Conservation (phyloP, 805 yeast species). For the Ogataea pini region DNA sequence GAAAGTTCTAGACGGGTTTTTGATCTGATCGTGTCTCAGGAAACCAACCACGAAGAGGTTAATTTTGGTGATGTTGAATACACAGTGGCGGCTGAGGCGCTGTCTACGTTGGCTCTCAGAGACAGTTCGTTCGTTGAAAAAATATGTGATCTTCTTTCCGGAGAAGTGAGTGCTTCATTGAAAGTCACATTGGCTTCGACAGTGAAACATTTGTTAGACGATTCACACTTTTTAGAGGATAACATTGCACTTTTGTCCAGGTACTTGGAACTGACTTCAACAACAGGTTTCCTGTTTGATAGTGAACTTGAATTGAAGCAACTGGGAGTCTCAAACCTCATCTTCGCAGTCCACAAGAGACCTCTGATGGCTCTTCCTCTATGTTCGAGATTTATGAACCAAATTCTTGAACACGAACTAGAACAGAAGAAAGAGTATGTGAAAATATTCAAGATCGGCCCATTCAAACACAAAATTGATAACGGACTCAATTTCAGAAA, state of each 20-base stretch:
- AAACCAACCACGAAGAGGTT: slow-evolving; percentile 9
- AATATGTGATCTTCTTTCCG: slow-evolving; percentile 16
- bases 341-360: slow-evolving; percentile 59
- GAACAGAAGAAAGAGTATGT: slow-evolving; percentile 56
- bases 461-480: slow-evolving; percentile 80
- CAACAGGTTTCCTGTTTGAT: slow-evolving; percentile 32
- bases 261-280: slow-evolving; percentile 28
- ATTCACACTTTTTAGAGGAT: slow-evolving; percentile 13
- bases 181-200: slow-evolving; percentile 32
- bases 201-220: slow-evolving; percentile 30
- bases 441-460: slow-evolving; percentile 77
- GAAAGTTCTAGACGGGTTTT: slow-evolving; percentile 15
- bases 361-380: slow-evolving; percentile 48
- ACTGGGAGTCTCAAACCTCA: slow-evolving; percentile 57
- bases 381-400: slow-evolving; percentile 49
- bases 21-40: slow-evolving; percentile 10
- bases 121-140: slow-evolving; percentile 17
- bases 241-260: slow-evolving; percentile 18
- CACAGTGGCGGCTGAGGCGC: slow-evolving; percentile 27
- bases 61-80: slow-evolving; percentile 20
- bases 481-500: slow-evolving; percentile 74
- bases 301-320: slow-evolving; percentile 56
- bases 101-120: slow-evolving; percentile 24
- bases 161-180: slow-evolving; percentile 15
- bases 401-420: slow-evolving; percentile 53